phyloP scores from a whole-genome alignment of 352 stramenopile genomes.

The Phytophthora sp. region DNA sequence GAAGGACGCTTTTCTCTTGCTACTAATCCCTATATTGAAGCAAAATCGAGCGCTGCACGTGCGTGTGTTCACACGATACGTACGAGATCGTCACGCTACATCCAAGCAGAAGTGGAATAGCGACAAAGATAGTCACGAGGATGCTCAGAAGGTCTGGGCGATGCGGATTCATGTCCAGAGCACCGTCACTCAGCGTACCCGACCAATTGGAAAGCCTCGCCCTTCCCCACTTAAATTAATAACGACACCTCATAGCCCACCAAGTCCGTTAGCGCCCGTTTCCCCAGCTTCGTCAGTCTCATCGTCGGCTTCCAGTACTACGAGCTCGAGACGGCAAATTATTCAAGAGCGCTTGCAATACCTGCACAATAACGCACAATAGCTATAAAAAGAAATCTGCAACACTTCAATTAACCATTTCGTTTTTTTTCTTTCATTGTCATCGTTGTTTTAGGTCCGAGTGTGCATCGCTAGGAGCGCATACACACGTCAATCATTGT shows the following conservation, averaged over 20 bases:
- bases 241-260: constrained; percentile 8
- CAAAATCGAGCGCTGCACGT: constrained; percentile 56
- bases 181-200: background rate
- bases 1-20: constrained; percentile 76
- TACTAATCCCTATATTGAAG: constrained; percentile 71
- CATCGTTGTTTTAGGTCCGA: background rate
- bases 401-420: constrained; percentile 17
- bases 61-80: constrained; percentile 61
- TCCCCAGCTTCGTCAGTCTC: constrained; percentile 39
- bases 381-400: background rate
- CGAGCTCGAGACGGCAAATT: constrained; percentile 60
- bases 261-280: constrained; percentile 22
- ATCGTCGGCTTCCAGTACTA: constrained; percentile 31
- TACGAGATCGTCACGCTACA: background rate
- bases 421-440: constrained; percentile 7
- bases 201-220: constrained; percentile 1
- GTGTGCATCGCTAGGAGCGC: background rate
- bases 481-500: constrained; percentile 12
- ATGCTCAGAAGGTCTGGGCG: constrained; percentile 47
- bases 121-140: background rate
- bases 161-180: constrained; percentile 73
- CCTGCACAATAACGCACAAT: constrained; percentile 44
- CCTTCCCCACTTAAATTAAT: constrained; percentile 18
- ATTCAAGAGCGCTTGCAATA: constrained; percentile 66
- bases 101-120: constrained; percentile 10